Evolutionary conservation across 768 basidiomycete species (phyloP), one percentile per base, ranked within the genome.

Genomic region (Mycena chlorophos): DNA sequence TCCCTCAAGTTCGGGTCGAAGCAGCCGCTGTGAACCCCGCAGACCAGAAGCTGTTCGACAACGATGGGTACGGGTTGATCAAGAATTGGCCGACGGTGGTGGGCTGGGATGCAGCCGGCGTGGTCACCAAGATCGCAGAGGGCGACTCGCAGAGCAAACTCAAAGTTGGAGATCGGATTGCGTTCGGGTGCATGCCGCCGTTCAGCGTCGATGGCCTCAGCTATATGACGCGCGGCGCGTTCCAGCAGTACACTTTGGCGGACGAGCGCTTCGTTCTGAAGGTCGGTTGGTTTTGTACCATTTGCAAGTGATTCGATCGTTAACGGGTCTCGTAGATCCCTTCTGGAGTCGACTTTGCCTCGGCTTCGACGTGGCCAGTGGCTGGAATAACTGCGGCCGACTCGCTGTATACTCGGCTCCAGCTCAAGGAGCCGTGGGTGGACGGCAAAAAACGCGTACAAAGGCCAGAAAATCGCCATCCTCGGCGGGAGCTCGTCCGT

Each of bases 161-260:
- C 43, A 61, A 57, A 29, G 67, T 69, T n/a, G 78, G 79, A 34
- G 75, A 79, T 58, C 69, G 65, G 51, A 74, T 80, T 17, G n/a
- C 55, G 1, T 51, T 51, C 34, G 8, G 38, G 1, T 56, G 55
- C 31, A 34, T 26, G 1, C 49, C 55, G 14, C 28, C 31, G 22
- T 30, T 14, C 17, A 12, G 49, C 13, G n/a, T 26, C 29, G 27
- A 14, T 29, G 8, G 2, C n/a, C 43, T 37, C 17, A 19, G 40
- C 22, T 22, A 42, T 42, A 42, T 20, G 8, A 14, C 14, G 13
- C 40, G 40, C 20, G 55, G 55, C 39, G 55, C 50, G 13, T 56
- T 56, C 28, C 45, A 56, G 16, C 55, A 56, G 40, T 56, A 52
- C 22, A 34, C 55, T 2, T n/a, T 51, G 19, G 50, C 55, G 1